Evolutionary conservation across 805 yeast species (phyloP).

Genomic region (Ogataea nonfermentans): DNA sequence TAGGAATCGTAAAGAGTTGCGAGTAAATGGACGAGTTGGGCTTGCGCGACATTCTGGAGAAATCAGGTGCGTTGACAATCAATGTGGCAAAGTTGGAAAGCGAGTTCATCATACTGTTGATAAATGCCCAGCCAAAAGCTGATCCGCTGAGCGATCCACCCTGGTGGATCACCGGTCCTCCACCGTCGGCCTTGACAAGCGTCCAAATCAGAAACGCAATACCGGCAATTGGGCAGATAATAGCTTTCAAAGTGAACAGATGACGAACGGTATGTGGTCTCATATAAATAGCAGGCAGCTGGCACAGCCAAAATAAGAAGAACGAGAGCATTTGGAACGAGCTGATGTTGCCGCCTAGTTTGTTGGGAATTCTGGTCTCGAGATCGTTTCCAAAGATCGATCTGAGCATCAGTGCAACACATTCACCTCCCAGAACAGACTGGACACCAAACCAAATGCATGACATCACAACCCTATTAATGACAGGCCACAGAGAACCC

Average conservation of each 20-base stretch:
- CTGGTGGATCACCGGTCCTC: conserved; percentile 68
- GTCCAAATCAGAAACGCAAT: conserved; percentile 84
- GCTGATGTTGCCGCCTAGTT: conserved; percentile 53
- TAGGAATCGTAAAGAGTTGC: conserved; percentile 66
- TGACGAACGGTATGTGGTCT: conserved; percentile 82
- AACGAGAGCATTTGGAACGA: conserved; percentile 72
- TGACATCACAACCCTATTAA: conserved; percentile 81
- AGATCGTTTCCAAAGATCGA: conserved; percentile 72
- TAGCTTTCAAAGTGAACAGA: conserved; percentile 78
- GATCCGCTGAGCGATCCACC: conserved; percentile 52
- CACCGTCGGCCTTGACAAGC: conserved; percentile 73
- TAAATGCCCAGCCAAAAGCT: conserved; percentile 79
- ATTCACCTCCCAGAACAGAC: conserved; percentile 79
- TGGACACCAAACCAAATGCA: conserved; percentile 86
- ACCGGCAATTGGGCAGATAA: conserved; percentile 79
- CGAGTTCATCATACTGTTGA: conserved; percentile 73
- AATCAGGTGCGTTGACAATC: conserved; percentile 86
- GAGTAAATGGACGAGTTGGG: conserved; percentile 51
- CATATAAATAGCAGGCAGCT: conserved; percentile 77
- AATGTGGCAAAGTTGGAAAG: conserved; percentile 87
- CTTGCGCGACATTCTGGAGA: conserved; percentile 74
- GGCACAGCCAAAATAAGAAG: conserved; percentile 77
- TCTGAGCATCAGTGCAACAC: conserved; percentile 73
- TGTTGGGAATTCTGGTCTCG: conserved; percentile 60
- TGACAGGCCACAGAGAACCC: conserved; percentile 85